Evolutionary conservation across 495 filamentous ascomycete genomes (phyloP), one percentile per base, ranked within the genome.

Genomic region (Mycothermus thermophilus): DNA sequence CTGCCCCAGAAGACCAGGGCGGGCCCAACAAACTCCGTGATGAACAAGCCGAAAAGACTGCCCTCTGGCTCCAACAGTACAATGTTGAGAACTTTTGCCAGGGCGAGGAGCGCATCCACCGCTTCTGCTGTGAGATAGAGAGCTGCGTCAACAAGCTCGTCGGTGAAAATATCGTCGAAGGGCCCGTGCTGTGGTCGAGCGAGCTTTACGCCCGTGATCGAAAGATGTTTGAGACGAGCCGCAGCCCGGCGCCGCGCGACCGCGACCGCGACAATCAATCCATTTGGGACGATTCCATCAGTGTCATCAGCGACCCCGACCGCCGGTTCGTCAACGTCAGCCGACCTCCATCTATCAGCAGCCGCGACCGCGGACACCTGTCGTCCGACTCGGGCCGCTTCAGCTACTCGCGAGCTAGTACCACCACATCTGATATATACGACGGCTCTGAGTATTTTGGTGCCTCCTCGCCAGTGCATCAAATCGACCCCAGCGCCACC

Each of bases 1-100:
- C 83, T 16, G 85, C 86, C 9, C 61, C 73, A 1, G 74, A 75
- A 21, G 85, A 84, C 24, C 82, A 93, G 43, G 90, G 84, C 27
- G 87, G 90, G 0, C 79, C 82, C 2, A 90, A 87, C 55, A 97
- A 97, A 52, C 72, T 97, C 8, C 83, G 82, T n/a, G 90, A 97
- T 51, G 87, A 95, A 34, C 90, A 96, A 50, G 74, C 88, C 2
- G 83, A 87, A 22, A 77, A 86, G 43, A 93, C 85, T 4, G 65
- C 72, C 15, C 79, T 77, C 34, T 97, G 90, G 83, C 58, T 97
- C 29, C 73, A 78, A 11, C 75, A 80, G 52, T 79, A 75, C 43
- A 75, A 73, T 8, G 73, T 95, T 14, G 87, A 90, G 54, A 95
- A 94, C 47, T 87, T 95, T 57, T 97, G 90, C 62, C 80, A 77